These are phyloP conservation scores for Aspergillus fijiensis DNA, from an alignment of 2,329 filamentous ascomycete genomes.

Conservation along the genomic window DNA sequence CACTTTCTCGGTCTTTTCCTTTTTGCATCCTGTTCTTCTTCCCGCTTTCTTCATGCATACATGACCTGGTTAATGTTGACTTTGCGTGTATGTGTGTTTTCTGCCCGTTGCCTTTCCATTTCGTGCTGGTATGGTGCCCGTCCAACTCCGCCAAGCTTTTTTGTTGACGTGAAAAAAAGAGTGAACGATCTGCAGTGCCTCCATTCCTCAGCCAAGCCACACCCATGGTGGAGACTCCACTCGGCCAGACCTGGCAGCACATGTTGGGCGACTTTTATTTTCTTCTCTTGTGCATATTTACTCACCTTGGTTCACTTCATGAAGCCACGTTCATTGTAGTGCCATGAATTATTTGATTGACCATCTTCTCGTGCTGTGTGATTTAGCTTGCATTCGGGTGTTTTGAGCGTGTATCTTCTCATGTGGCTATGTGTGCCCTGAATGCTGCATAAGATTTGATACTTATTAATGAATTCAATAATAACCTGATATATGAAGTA, in stretches of 20 bases:
- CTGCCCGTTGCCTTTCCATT: not conserved
- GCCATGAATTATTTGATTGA: conserved; percentile 18
- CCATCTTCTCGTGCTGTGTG: conserved; percentile 12
- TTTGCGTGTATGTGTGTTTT: not conserved
- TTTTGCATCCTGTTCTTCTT: conserved; percentile 9
- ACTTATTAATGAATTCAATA: not conserved
- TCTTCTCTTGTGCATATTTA: conserved; percentile 25
- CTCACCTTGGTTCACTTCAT: not conserved
- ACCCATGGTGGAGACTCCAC: not conserved
- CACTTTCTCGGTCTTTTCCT: conserved; percentile 15
- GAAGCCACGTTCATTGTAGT: conserved; percentile 15
- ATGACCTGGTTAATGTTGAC: not conserved
- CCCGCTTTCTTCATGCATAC: conserved; percentile 10
- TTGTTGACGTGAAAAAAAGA: not conserved
- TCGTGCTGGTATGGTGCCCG: not conserved
- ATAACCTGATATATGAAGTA: not conserved
- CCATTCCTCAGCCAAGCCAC: not conserved
- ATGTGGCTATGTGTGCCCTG: conserved; percentile 18
- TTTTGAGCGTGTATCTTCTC: conserved; percentile 1
- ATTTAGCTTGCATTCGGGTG: not conserved
- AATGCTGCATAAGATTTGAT: conserved; percentile 11
- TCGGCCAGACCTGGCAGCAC: not conserved
- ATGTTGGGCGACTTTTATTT: conserved; percentile 9
- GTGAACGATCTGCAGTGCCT: not conserved
- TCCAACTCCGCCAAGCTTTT: not conserved